These are phyloP conservation scores for Phytophthora sp. DNA, from an alignment of 352 stramenopile genomes.

Conservation along the genomic window DNA sequence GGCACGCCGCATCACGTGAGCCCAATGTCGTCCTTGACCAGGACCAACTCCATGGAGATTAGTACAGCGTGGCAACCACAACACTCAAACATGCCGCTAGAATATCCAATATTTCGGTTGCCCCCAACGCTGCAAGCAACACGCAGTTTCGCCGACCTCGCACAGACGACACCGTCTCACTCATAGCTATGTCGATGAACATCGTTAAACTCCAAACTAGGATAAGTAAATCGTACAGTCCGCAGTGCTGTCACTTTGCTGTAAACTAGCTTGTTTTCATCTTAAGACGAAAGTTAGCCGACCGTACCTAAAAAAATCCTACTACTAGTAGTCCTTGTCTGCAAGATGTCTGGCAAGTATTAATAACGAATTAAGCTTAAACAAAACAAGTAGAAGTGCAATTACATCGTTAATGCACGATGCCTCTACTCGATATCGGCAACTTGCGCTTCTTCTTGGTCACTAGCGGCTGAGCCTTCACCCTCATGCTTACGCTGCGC, in stretches of 20 bases:
- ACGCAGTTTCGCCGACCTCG: constrained; percentile 45
- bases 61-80: constrained; percentile 49
- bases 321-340: no score
- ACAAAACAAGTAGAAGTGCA: no score
- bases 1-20: constrained; percentile 20
- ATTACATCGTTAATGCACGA: no score
- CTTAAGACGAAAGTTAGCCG: no score
- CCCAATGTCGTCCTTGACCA: constrained; percentile 34
- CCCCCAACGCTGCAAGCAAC: constrained; percentile 40
- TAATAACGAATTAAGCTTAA: no score
- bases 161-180: constrained; percentile 22
- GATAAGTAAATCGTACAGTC: neutral
- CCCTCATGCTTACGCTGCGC: constrained; percentile 74
- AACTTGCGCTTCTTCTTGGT: neutral
- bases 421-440: constrained; percentile 5
- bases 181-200: constrained; percentile 2
- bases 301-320: no score
- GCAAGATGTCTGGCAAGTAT: no score
- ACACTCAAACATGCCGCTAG: constrained; percentile 32
- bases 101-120: constrained; percentile 79
- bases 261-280: no score
- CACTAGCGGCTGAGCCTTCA: constrained; percentile 5
- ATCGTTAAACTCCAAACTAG: constrained; percentile 7
- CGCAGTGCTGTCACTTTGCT: no score
- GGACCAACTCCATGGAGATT: constrained; percentile 52